Conservation (phyloP, 2,329 filamentous ascomycete genomes). For the Albifimbria verrucaria region DNA sequence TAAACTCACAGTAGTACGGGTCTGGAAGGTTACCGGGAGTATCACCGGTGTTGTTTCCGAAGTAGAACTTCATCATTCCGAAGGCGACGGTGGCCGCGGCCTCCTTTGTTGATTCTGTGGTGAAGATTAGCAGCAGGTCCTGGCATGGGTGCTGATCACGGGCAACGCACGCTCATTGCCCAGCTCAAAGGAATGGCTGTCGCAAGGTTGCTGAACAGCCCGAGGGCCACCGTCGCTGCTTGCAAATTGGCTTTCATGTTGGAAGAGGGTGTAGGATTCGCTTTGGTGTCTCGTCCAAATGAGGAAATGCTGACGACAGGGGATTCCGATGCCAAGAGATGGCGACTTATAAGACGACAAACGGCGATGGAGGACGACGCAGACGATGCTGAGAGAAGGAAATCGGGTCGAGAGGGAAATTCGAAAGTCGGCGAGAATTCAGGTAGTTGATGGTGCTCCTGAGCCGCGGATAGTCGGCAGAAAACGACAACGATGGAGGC, state of each 20-base stretch:
- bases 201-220: not conserved
- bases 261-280: not conserved
- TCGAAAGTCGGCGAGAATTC: too few relatives aligned
- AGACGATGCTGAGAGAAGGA: too few relatives aligned
- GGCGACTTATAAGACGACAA: too few relatives aligned
- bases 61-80: constrained; percentile 47
- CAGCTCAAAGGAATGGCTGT: not conserved
- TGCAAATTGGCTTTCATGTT: not conserved
- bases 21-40: constrained; percentile 54
- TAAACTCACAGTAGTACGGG: constrained; percentile 60
- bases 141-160: not conserved
- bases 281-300: too few relatives aligned
- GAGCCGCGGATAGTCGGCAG: not conserved
- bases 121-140: not conserved
- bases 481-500: not conserved
- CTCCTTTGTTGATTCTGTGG: constrained; percentile 45
- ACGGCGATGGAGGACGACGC: too few relatives aligned
- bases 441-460: too few relatives aligned
- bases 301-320: too few relatives aligned
- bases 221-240: not conserved
- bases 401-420: too few relatives aligned
- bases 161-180: not conserved
- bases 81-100: constrained; percentile 46
- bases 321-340: too few relatives aligned
- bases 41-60: constrained; percentile 58